phyloP scores from a whole-genome alignment of 2,329 filamentous ascomycete genomes.

The Fusarium hostae region DNA sequence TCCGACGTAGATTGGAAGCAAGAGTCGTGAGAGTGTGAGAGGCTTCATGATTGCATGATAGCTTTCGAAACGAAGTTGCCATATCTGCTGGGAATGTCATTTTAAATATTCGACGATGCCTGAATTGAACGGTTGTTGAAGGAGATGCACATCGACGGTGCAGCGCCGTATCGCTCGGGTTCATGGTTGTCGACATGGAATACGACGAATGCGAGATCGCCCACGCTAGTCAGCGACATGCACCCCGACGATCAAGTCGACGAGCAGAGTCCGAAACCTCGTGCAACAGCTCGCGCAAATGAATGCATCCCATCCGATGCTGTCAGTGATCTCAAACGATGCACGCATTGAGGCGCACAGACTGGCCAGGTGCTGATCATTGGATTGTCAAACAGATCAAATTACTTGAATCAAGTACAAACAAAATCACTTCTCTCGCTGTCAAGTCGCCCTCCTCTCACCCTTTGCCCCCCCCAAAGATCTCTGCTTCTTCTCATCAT shows the following conservation, averaged over 20 bases:
- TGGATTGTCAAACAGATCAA: no score
- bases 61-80: not conserved
- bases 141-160: not conserved
- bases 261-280: no score
- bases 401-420: no score
- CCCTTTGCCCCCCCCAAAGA: slow-evolving; percentile 43
- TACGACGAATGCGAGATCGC: slow-evolving; percentile 11
- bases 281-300: no score
- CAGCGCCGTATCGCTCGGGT: slow-evolving; percentile 2
- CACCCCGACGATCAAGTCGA: not conserved
- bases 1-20: not conserved
- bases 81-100: not conserved
- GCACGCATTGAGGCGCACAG: no score
- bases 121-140: not conserved
- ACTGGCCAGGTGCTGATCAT: no score
- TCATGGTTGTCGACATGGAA: not conserved
- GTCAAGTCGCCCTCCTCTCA: slow-evolving; percentile 25
- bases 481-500: slow-evolving; percentile 45
- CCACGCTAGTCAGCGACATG: not conserved
- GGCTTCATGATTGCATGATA: slow-evolving; percentile 11
- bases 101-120: not conserved
- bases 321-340: no score
- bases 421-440: no score
- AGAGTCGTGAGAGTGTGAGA: not conserved
- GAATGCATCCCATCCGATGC: no score